A percentile compares a stretch with the other conserved stretches of the same genome.
These are phyloP conservation scores for Cyclostephanos invisitatus DNA, from an alignment of 108 stramenopile species.

Conservation along the genomic window DNA sequence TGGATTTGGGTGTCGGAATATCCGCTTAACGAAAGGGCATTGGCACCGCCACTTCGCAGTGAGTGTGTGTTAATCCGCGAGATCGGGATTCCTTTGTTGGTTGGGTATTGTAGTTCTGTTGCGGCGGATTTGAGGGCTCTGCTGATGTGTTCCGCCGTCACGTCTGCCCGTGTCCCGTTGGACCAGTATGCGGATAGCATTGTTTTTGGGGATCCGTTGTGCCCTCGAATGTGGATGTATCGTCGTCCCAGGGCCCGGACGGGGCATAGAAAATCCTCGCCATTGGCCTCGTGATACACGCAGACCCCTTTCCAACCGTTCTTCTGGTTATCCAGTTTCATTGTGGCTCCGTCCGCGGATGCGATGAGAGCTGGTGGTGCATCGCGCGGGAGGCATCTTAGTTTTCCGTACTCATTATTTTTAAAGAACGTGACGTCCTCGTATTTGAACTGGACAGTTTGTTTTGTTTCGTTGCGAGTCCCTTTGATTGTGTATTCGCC, in stretches of 20 bases:
- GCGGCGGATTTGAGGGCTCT: not conserved
- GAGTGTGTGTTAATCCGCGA: not conserved
- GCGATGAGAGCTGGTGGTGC: not conserved
- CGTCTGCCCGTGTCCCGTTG: too few relatives aligned
- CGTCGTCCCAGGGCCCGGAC: not conserved
- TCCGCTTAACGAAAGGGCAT: not conserved
- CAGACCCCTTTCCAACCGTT: not conserved
- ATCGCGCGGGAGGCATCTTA: not conserved
- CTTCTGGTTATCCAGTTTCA: not conserved
- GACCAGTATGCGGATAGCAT: not conserved
- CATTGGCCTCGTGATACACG: not conserved
- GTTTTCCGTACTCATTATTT: not conserved
- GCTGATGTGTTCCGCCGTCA: not conserved
- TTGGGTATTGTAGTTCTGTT: not conserved
- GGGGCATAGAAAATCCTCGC: not conserved
- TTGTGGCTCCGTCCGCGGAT: not conserved
- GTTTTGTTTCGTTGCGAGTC: not conserved
- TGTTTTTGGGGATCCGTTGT: not conserved
- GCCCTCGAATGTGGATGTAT: not conserved
- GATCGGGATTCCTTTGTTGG: not conserved
- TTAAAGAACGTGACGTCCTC: constrained; percentile 4
- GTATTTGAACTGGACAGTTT: constrained; percentile 1
- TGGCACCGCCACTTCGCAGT: not conserved
- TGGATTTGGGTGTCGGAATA: constrained; percentile 8
- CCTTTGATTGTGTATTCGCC: not conserved